Evolutionary conservation across 1,284 basidiomycete genomes (phyloP).

Genomic region (Phellopilus nigrolimitatus): DNA sequence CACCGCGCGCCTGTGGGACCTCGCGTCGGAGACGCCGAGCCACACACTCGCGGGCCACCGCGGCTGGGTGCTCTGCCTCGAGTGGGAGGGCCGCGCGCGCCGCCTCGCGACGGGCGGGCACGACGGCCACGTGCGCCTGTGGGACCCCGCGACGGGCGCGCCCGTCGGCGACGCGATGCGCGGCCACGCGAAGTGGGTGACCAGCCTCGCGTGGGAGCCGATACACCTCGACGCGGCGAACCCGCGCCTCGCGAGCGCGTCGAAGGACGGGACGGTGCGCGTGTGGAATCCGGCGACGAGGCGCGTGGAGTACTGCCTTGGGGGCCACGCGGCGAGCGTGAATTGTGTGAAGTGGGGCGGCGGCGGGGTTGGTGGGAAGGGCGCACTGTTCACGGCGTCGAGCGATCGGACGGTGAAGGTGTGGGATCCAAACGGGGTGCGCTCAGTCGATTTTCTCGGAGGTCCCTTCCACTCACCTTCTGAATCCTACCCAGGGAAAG

Average conservation of each 20-base stretch:
- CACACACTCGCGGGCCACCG: conserved; percentile 86
- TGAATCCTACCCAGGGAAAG: conserved; percentile 50
- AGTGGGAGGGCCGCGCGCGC: conserved; percentile 93
- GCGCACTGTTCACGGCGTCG: conserved; percentile 89
- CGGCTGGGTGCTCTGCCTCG: conserved; percentile 95
- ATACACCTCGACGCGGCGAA: conserved; percentile 79
- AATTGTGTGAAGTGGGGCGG: conserved; percentile 97
- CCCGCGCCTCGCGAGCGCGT: conserved; percentile 91
- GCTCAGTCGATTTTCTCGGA: too few relatives aligned
- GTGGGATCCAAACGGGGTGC: conserved; percentile 81
- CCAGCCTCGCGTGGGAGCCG: conserved; percentile 95
- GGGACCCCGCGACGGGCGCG: conserved; percentile 89
- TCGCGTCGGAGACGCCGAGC: conserved; percentile 89
- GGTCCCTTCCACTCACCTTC: conserved; percentile 7
- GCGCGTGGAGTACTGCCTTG: conserved; percentile 79
- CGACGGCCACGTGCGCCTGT: conserved; percentile 84
- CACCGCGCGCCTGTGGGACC: conserved; percentile 91
- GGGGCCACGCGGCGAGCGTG: conserved; percentile 91
- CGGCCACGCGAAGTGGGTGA: conserved; percentile 97
- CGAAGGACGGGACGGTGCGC: conserved; percentile 93
- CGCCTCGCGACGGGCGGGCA: conserved; percentile 89
- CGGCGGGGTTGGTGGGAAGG: conserved; percentile 57
- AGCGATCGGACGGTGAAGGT: conserved; percentile 91
- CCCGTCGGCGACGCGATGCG: conserved; percentile 79
- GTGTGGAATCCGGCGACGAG: conserved; percentile 84